Base-by-base conservation (phyloP, 2,329 filamentous ascomycete genomes). In the Rhynchosporium graminicola region DNA sequence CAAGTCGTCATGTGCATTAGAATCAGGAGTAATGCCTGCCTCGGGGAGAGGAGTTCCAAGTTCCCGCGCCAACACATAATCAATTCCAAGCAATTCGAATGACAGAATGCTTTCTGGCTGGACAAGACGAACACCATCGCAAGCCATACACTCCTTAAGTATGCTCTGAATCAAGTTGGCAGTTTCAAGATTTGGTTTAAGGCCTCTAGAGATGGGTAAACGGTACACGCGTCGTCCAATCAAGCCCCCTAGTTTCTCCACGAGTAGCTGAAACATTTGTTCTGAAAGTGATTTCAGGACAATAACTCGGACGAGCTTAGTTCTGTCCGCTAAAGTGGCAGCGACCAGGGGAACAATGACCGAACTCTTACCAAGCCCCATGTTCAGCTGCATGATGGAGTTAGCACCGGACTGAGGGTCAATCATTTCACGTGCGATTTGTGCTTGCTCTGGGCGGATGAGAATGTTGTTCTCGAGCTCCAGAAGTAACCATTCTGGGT, bases 331-430 rank as follows among this genome's bases (percentile, higher is more conserved):
- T 0, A 89, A 71, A 0, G 77, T 73, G 0, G 82, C 74, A 0
- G 83, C 82, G 0, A 88, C 81, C 43, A 89, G 86, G 0, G 87
- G 88, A 0, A 88, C 79, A 55, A 92, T 90, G 1, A 90, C 83
- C 0, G 87, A 88, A 0, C 85, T 86, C 65, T 90, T 91, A 0
- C 87, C 88, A 69, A 89, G 82, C 0, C 88, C 88, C 87, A 91
- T 91, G 65, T 89, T 89, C 2, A 91, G 72, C 68, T 90, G 86
- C 76, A 89, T 81, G 0, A 87, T 80, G 0, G 79, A 72, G 66
- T 87, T 89, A 0, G 70, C 33, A 0, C 68, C 71, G 0, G 69
- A 70, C 0, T 70, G 67, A 0, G 80, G 79, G 0, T 68, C 57
- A 2, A 79, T 81, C 83, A 91, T 90, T 26, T 80, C 70, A 0